Evolutionary conservation across 192 early-diverging fungal genomes (phyloP).

Genomic region (Geosiphon pyriformis): DNA sequence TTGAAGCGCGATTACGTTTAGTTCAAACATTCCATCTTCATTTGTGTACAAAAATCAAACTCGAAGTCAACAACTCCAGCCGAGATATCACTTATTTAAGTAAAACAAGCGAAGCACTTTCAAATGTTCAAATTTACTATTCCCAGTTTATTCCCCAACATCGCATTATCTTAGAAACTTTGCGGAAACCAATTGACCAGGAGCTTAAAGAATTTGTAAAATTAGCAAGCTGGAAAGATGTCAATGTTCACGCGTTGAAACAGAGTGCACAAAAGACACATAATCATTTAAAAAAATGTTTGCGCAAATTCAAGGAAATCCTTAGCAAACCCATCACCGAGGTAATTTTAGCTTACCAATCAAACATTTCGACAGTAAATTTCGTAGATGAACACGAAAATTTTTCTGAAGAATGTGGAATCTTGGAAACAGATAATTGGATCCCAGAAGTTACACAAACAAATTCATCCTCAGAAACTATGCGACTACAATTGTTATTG

Average conservation of each 20-base stretch:
- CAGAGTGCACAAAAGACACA: slow-evolving; percentile 91
- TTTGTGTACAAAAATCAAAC: slow-evolving; percentile 33
- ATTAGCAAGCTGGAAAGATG: slow-evolving; percentile 96
- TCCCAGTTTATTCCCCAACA: slow-evolving; percentile 61
- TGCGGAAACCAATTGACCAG: slow-evolving; percentile 73
- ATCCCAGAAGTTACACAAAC: slow-evolving; percentile 31
- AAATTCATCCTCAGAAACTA: slow-evolving; percentile 13
- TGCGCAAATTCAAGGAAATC: slow-evolving; percentile 77
- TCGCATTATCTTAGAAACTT: slow-evolving; percentile 47
- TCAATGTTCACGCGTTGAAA: slow-evolving; percentile 85
- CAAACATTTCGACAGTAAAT: slow-evolving; percentile 12
- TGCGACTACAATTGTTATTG: slow-evolving; percentile 14
- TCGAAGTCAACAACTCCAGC: slow-evolving; percentile 26
- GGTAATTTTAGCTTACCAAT: slow-evolving; percentile 52
- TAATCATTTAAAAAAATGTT: slow-evolving; percentile 82
- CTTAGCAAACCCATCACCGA: slow-evolving; percentile 69
- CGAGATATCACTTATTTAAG: slow-evolving; percentile 14
- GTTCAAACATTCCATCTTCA: slow-evolving; percentile 58
- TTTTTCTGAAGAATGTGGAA: not conserved
- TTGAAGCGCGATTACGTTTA: slow-evolving; percentile 67
- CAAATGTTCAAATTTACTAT: slow-evolving; percentile 80
- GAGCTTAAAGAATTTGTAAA: slow-evolving; percentile 91
- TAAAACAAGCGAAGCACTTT: slow-evolving; percentile 46
- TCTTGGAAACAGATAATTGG: slow-evolving; percentile 35
- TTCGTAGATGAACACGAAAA: not conserved